Evolutionary conservation across 768 basidiomycete species (phyloP), one percentile per base, ranked within the genome.

Genomic region (Krasilnikovozyma curviuscula): DNA sequence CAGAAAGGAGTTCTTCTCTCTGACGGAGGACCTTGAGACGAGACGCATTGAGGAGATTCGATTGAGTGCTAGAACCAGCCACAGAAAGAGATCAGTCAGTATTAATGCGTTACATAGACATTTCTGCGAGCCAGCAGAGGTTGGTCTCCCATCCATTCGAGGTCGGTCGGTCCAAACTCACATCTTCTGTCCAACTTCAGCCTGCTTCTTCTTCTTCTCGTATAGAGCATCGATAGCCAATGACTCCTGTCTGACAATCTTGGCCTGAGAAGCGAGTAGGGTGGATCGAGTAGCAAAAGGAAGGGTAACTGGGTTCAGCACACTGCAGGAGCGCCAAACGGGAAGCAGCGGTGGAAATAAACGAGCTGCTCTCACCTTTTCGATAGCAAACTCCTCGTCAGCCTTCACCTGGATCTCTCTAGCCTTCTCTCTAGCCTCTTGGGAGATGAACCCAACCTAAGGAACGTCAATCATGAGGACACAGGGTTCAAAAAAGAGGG

Each of bases 311-410:
- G 9, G n/a, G n/a, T n/a, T 10, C 21, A 5, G 6, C 3, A 24
- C n/a, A 16, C 41, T 27, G 18, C 18, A 37, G 35, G 35, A 37
- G 7, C 18, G 35, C 18, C 10, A 5, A 18, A 18, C 10, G 10
- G 23, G 35, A 37, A 5, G 1, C 27, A 37, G 35, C 27, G 27
- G 18, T 7, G 18, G 14, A 6, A 18, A 7, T 18, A 18, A 37
- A 18, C 12, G 4, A 23, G 51, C 64, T n/a, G n/a, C n/a, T n/a
- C n/a, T 19, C 44, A 68, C 89, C 75, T 98, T 98, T 65, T 98
- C 93, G 56, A 98, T 97, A 18, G 91, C 82, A 62, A 97, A 97
- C 68, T 98, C 91, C 65, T 97, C 89, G 54, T 98, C 88, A 0
- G 93, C 91, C 66, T 98, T 98, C 52, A 95, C 85, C 55, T 74